Evolutionary conservation across 768 basidiomycete genomes (phyloP).

Genomic region (Udeniomyces megalosporus): DNA sequence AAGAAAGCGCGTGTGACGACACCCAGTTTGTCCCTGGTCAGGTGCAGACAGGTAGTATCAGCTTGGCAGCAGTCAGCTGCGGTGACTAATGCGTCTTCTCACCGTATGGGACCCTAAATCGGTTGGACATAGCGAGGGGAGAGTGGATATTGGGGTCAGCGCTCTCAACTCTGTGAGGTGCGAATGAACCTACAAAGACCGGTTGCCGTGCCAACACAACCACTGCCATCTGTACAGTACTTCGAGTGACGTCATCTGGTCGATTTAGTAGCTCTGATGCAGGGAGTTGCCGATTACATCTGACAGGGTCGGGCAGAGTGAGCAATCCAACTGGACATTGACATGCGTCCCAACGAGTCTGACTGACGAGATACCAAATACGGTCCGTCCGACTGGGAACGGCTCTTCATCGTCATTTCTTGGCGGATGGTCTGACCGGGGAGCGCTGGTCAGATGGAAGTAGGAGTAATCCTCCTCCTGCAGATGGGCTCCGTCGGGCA

Average conservation of each 20-base stretch:
- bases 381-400: slow-evolving; percentile 50
- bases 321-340: too few relatives aligned
- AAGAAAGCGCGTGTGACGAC: slow-evolving; percentile 87
- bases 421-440: slow-evolving; percentile 11
- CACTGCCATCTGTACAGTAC: slow-evolving; percentile 93
- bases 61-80: too few relatives aligned
- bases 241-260: slow-evolving; percentile 69
- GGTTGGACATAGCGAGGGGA: background rate
- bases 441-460: slow-evolving; percentile 34
- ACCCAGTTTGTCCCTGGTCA: slow-evolving; percentile 71
- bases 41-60: background rate
- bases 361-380: slow-evolving; percentile 89
- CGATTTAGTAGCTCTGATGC: slow-evolving; percentile 60
- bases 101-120: slow-evolving; percentile 65
- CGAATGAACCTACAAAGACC: slow-evolving; percentile 25
- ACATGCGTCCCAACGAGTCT: too few relatives aligned
- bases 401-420: slow-evolving; percentile 24
- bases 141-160: too few relatives aligned
- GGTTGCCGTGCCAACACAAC: slow-evolving; percentile 59
- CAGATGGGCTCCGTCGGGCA: slow-evolving; percentile 93
- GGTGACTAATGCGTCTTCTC: too few relatives aligned
- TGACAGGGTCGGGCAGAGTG: slow-evolving; percentile 24
- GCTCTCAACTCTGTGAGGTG: too few relatives aligned
- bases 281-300: slow-evolving; percentile 89
- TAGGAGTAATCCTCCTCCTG: slow-evolving; percentile 93